A percentile compares a stretch with the other conserved stretches of the same genome.
Conservation (phyloP, 768 basidiomycete genomes). For the Lentinula lateritia region DNA sequence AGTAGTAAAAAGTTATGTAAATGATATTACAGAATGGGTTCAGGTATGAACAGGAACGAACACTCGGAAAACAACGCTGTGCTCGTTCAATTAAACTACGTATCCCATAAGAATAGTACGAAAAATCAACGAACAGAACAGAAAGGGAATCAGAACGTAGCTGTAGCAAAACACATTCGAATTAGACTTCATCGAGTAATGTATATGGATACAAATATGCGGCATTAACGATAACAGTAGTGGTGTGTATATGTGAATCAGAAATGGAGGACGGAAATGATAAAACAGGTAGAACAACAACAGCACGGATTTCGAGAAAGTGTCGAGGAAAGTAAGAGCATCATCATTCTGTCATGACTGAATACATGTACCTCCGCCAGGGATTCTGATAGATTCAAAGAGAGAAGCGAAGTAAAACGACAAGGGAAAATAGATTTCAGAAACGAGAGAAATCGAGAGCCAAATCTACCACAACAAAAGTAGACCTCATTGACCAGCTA, state of each 20-base stretch:
- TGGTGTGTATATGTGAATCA: background rate
- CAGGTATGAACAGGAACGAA: background rate
- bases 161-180: background rate
- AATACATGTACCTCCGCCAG: background rate
- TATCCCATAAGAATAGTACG: background rate
- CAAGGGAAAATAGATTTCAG: background rate
- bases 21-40: too few relatives aligned
- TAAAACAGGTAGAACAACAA: background rate
- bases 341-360: conserved; percentile 1
- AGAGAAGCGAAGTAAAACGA: background rate
- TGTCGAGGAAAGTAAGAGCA: background rate
- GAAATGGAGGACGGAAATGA: background rate
- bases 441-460: background rate
- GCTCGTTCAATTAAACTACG: background rate
- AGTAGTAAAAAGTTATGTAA: too few relatives aligned
- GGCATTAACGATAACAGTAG: background rate
- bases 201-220: background rate
- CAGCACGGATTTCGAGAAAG: background rate
- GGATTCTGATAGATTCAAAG: background rate
- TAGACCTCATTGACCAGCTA: background rate
- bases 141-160: background rate
- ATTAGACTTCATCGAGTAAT: background rate
- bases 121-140: background rate
- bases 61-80: background rate
- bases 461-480: background rate